These are phyloP conservation scores for Vararia minispora DNA, from an alignment of 768 basidiomycete genomes.

Conservation along the genomic window DNA sequence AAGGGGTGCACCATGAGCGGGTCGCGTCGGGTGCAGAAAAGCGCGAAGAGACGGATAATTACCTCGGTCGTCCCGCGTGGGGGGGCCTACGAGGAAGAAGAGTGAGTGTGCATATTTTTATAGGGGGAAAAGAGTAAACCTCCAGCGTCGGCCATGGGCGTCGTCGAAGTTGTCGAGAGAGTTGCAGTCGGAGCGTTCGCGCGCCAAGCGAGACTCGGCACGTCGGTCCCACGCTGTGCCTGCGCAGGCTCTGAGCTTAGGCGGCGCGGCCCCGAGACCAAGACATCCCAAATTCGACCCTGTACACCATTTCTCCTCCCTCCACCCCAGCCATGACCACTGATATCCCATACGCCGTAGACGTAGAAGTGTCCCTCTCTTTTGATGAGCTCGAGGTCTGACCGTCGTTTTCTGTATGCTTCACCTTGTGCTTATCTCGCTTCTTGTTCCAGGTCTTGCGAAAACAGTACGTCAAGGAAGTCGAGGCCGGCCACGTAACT, in stretches of 20 bases:
- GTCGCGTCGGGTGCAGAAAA: slow-evolving; percentile 12
- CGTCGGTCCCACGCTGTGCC: too few species aligned
- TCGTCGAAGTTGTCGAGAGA: background rate
- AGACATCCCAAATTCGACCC: too few species aligned
- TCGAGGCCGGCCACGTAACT: slow-evolving; percentile 72
- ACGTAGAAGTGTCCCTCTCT: slow-evolving; percentile 79
- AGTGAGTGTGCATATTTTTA: too few species aligned
- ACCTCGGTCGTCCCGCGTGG: slow-evolving; percentile 10
- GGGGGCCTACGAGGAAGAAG: slow-evolving; percentile 2
- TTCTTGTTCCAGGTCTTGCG: slow-evolving; percentile 56
- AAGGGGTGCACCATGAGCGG: slow-evolving; percentile 16
- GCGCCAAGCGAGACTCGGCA: too few species aligned
- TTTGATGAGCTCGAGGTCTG: slow-evolving; percentile 85
- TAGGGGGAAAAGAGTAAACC: background rate
- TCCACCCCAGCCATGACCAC: slow-evolving; percentile 38
- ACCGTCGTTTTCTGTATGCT: background rate
- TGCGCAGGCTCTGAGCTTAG: too few species aligned
- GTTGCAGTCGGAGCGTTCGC: background rate
- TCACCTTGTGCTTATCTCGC: background rate
- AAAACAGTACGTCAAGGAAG: slow-evolving; percentile 83
- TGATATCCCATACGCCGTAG: slow-evolving; percentile 91
- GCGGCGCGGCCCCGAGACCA: too few species aligned
- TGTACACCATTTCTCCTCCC: too few species aligned
- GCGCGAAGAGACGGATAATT: slow-evolving; percentile 5
- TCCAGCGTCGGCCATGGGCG: slow-evolving; percentile 10